Percentiles rank a stretch among this genome's conserved stretches.
These are phyloP conservation scores for Pleomassaria siparia DNA, from an alignment of 2,329 filamentous ascomycete genomes.

Conservation along the genomic window DNA sequence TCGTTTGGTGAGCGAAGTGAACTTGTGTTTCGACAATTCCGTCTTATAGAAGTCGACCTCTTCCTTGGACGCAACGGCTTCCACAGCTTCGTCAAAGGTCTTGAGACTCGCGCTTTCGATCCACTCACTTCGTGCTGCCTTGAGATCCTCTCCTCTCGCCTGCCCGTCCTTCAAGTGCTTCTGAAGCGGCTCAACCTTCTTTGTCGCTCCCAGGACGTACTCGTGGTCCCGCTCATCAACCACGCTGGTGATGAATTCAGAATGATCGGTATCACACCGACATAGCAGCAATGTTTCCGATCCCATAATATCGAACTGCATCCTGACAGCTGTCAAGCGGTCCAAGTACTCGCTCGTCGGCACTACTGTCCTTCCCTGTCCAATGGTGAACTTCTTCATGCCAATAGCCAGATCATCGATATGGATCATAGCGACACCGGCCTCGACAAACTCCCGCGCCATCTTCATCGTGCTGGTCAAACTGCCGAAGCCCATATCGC, in stretches of 20 bases:
- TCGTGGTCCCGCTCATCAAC: conserved; percentile 44
- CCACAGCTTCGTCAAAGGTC: conserved; percentile 43
- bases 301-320: conserved; percentile 47
- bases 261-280: conserved; percentile 43
- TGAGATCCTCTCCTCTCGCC: conserved; percentile 24
- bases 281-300: conserved; percentile 44
- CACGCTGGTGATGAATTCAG: conserved; percentile 44
- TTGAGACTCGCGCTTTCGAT: conserved; percentile 31
- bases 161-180: conserved; percentile 25
- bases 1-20: conserved; percentile 6
- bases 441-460: conserved; percentile 46
- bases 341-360: conserved; percentile 45
- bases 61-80: conserved; percentile 21
- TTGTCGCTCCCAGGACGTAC: conserved; percentile 44
- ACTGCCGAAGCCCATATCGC: conserved; percentile 48
- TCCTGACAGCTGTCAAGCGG: conserved; percentile 39
- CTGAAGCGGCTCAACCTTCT: conserved; percentile 28
- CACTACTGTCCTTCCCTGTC: conserved; percentile 45
- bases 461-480: conserved; percentile 47
- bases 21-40: conserved; percentile 10
- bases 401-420: conserved; percentile 49
- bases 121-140: conserved; percentile 34
- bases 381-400: conserved; percentile 49
- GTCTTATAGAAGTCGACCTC: conserved; percentile 30
- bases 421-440: conserved; percentile 48